Conservation (phyloP, 2,329 filamentous ascomycete genomes). For the Pestalotiopsis sp. region DNA sequence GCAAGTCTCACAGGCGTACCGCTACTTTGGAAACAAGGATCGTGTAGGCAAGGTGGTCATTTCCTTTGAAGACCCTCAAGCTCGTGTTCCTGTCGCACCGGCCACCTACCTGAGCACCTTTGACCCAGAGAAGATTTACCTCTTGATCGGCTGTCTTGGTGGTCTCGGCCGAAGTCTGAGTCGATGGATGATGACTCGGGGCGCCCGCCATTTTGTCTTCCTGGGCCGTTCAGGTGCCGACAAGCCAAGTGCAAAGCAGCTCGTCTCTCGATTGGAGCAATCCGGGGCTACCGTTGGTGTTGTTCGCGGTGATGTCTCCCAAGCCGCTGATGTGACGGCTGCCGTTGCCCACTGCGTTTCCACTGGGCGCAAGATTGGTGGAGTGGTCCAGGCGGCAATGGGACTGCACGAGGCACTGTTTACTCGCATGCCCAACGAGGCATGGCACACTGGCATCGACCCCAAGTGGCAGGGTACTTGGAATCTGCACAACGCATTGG, state of each 20-base stretch:
- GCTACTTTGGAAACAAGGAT: background rate
- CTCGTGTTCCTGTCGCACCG: background rate
- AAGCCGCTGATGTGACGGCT: too few relatives aligned
- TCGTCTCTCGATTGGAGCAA: background rate
- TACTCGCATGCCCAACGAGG: slow-evolving; percentile 21
- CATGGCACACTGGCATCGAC: slow-evolving; percentile 22
- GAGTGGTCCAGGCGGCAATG: slow-evolving; percentile 23
- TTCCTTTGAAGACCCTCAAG: background rate
- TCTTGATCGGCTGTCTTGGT: background rate
- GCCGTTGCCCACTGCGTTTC: too few relatives aligned
- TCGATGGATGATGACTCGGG: background rate
- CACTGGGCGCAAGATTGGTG: slow-evolving; percentile 9
- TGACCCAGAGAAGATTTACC: slow-evolving; percentile 1
- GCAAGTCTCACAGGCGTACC: slow-evolving; percentile 25
- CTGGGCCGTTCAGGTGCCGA: background rate
- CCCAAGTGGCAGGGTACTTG: slow-evolving; percentile 33
- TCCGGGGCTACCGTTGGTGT: background rate
- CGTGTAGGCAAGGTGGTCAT: background rate
- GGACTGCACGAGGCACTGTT: slow-evolving; percentile 17
- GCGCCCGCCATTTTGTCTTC: background rate
- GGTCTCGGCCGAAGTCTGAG: background rate
- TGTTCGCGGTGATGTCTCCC: background rate
- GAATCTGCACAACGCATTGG: slow-evolving; percentile 25
- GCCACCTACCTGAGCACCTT: background rate
- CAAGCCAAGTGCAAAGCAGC: background rate